Base-by-base conservation (phyloP, 2,329 filamentous ascomycete species). In the Apiospora rasikravindrae region DNA sequence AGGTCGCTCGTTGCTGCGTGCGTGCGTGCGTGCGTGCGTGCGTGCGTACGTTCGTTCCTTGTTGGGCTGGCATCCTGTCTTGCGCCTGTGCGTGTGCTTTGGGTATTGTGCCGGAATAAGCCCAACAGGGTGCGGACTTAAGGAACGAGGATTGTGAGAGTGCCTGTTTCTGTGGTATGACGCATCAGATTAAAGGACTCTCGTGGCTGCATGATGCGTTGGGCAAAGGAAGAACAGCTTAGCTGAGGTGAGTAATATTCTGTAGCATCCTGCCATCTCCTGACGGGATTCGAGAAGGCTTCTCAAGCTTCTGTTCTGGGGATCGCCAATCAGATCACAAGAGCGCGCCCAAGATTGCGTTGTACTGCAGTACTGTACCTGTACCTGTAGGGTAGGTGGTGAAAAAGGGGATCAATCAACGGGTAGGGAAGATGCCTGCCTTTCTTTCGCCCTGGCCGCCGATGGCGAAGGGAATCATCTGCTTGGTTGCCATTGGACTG, bases 111-210 rank as follows among this genome's bases (percentile, higher is more conserved):
- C 49, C n/a, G n/a, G 49, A 51, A 26, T 10, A 14, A 51, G n/a
- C 49, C n/a, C 49, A 51, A 26, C 45, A 49, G 49, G 49, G 49
- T 51, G 49, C 49, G 49, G 49, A 22, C 49, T 26, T 51, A 11
- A 51, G 49, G n/a, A 51, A 37, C 47, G 22, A 49, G 47, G n/a
- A 24, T 3, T 5, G 33, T 37, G 33, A 37, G n/a, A 2, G 49
- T 24, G n/a, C n/a, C n/a, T n/a, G n/a, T 49, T 4, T 49, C n/a
- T 64, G 29, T n/a, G 33, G 33, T 64, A 64, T 64, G 57, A 64
- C 57, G 57, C 57, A 64, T 64, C 57, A 64, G 57, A 64, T 64
- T 64, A 37, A 37, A 64, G 29, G 57, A 29, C 8, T 29, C 57
- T n/a, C 57, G 10, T 64, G 57, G 29, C 29, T 40, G 57, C 57